Evolutionary conservation across 306 rosid genomes (phyloP), one percentile per base, ranked within the genome.

Genomic region (Prunus armeniaca): DNA sequence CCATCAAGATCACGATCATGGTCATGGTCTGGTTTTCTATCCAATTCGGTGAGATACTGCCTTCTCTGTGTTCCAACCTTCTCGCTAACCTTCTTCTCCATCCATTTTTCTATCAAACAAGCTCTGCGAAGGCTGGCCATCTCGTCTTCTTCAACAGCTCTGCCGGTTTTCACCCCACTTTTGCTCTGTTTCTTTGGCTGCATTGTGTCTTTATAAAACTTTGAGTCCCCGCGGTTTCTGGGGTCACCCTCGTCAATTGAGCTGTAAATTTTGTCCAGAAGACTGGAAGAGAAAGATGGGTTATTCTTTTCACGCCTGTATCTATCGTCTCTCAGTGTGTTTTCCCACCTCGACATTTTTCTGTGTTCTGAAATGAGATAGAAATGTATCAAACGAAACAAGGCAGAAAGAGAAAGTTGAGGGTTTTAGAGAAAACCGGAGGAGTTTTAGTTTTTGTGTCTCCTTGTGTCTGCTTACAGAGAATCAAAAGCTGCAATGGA

Each of bases 211-310:
- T 81, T 74, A 81, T 72, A 80, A 67, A 87, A 81, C 30, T 83
- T 89, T 79, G 79, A 78, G 3, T 90, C 87, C 9, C 61, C 83
- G 28, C 67, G 30, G 27, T 73, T 77, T 17, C 22, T 84, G 15
- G 84, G 77, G 13, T 70, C 89, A 2, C 83, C 89, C 0, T 89
- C 90, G 79, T 92, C 99, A 41, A 95, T 89, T 63, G 97, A 91
- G 24, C 91, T 88, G 87, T 96, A 96, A 49, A 92, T 95, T 49
- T 88, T 70, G 57, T 95, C 97, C 13, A 95, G 91, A 1, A 95
- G 90, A 25, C 75, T 76, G 9, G 99, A 89, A 17, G 99, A 96
- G 85, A 92, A 92, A 17, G 97, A 90, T 2, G 92, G 93, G 75
- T 34, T 86, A n/a, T 81, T 69, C 51, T 52, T 20, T 11, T 77